phyloP scores from a whole-genome alignment of 2,329 filamentous ascomycete genomes.

The Trichoderma semiorbis region DNA sequence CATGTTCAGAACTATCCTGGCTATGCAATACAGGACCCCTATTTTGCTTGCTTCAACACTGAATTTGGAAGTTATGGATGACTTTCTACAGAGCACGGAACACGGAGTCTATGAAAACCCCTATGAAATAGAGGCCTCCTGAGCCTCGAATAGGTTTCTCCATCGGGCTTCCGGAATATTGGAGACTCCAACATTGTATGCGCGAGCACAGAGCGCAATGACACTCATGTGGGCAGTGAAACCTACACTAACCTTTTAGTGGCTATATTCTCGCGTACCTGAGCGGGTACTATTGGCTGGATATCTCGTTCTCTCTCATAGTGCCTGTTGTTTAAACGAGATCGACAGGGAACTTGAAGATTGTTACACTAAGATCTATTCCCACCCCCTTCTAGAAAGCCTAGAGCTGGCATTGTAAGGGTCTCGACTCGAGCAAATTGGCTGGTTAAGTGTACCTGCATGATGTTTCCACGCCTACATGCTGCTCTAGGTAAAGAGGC shows the following conservation, averaged over 20 bases:
- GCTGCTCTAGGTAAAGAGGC: neutral
- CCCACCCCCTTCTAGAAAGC: neutral
- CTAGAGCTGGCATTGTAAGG: neutral
- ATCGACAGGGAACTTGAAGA: neutral
- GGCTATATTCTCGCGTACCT: neutral
- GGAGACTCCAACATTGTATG: neutral
- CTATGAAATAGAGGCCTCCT: neutral
- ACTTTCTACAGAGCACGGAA: neutral
- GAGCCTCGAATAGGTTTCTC: neutral
- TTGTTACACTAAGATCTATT: neutral
- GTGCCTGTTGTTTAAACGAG: neutral
- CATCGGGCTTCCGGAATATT: neutral
- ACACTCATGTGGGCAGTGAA: neutral
- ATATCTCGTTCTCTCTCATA: neutral
- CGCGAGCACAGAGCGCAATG: neutral
- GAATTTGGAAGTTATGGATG: neutral
- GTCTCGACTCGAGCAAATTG: neutral
- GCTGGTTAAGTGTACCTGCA: neutral
- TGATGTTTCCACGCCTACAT: neutral
- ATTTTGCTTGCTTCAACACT: neutral
- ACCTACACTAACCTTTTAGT: neutral
- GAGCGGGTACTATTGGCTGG: neutral
- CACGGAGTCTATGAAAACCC: neutral
- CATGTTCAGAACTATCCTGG: neutral
- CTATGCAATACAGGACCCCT: neutral